These are phyloP conservation scores for Pelargonium nanum DNA, from an alignment of 345 rosid genomes.

Conservation along the genomic window DNA sequence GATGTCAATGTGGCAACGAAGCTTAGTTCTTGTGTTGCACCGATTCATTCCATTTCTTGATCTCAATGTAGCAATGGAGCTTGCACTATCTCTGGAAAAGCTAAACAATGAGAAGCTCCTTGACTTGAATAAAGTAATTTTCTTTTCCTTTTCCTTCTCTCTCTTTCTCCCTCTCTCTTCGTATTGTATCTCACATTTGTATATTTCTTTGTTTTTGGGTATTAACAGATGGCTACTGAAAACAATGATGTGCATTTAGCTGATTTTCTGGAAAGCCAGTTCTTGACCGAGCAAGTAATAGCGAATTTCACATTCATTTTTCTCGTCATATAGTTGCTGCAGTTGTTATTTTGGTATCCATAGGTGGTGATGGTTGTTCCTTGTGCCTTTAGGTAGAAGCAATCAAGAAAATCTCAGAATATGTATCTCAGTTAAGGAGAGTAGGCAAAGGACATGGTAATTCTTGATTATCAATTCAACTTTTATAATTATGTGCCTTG, in stretches of 20 bases:
- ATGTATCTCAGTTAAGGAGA: constrained; percentile 50
- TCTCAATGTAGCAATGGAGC: constrained; percentile 26
- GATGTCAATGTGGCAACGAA: no score
- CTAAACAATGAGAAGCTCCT: constrained; percentile 37
- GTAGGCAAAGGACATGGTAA: constrained; percentile 80
- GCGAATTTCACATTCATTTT: neutral
- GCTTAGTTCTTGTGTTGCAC: neutral
- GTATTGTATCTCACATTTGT: neutral
- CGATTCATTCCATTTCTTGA: neutral
- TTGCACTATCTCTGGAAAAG: constrained; percentile 44
- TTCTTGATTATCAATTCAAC: neutral
- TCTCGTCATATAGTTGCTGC: no score
- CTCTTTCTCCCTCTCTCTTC: neutral
- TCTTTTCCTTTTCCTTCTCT: neutral
- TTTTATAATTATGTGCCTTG: neutral
- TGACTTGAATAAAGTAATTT: constrained; percentile 24
- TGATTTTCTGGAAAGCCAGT: constrained; percentile 31
- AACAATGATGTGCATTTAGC: constrained; percentile 29
- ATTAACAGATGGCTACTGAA: constrained; percentile 26
- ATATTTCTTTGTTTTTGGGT: neutral
- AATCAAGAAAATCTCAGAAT: constrained; percentile 51
- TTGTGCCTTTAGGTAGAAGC: constrained; percentile 39
- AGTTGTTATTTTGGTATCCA: neutral
- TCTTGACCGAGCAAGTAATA: constrained; percentile 32
- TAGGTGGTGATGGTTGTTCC: neutral